Conservation (phyloP, 352 stramenopile species). For the Phytophthora rubi region DNA sequence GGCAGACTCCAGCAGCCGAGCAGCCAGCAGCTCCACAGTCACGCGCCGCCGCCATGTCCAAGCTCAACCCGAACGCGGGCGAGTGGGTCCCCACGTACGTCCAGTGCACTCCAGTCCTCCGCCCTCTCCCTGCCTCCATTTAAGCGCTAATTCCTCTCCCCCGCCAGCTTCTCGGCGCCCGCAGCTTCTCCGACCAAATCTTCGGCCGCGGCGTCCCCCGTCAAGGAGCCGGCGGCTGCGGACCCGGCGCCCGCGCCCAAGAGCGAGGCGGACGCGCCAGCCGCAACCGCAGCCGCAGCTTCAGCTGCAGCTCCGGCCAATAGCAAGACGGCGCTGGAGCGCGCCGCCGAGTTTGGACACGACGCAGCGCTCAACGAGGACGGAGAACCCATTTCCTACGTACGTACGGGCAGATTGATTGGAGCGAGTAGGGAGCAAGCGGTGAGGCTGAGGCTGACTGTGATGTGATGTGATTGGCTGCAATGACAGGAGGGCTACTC, state of each 20-base stretch:
- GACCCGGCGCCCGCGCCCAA: slow-evolving; percentile 13
- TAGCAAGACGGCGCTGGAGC: slow-evolving; percentile 30
- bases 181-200: slow-evolving; percentile 19
- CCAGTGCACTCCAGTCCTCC: not conserved
- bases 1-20: not conserved
- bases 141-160: slow-evolving; percentile 2
- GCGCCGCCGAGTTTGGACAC: slow-evolving; percentile 18
- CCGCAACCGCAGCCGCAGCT: not conserved
- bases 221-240: slow-evolving; percentile 11
- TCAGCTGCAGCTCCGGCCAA: not conserved
- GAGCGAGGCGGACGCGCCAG: slow-evolving; percentile 4
- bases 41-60: slow-evolving; percentile 37
- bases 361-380: slow-evolving; percentile 33
- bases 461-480: not conserved
- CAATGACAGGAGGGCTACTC: slow-evolving; percentile 38
- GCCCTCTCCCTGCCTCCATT: not conserved
- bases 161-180: slow-evolving; percentile 38
- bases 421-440: not conserved
- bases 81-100: slow-evolving; percentile 81
- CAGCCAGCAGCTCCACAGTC: not conserved
- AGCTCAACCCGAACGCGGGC: slow-evolving; percentile 85
- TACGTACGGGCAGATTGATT: slow-evolving; percentile 10
- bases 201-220: slow-evolving; percentile 19
- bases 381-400: slow-evolving; percentile 42
- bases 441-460: not conserved